These are phyloP conservation scores for Neophaeococcomyces aloes DNA, from an alignment of 2,329 filamentous ascomycete genomes.

Conservation along the genomic window DNA sequence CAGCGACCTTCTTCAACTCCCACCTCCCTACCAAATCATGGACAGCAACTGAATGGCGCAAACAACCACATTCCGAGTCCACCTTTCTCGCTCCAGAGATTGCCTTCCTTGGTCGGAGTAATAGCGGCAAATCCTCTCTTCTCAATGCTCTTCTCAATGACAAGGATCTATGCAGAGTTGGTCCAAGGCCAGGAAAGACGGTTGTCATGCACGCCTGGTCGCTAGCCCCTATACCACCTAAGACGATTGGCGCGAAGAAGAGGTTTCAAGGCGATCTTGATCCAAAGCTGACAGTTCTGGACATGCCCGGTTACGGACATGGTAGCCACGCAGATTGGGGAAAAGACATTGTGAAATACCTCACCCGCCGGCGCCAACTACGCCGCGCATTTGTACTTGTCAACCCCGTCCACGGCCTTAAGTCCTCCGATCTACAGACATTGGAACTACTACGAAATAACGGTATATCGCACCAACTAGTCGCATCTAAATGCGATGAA, in stretches of 20 bases:
- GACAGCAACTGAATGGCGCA: conserved; percentile 50
- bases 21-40: conserved; percentile 47
- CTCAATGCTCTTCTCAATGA: conserved; percentile 52
- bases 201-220: conserved; percentile 57
- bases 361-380: conserved; percentile 51
- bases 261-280: conserved; percentile 23
- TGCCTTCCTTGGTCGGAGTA: conserved; percentile 58
- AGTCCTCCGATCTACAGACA: conserved; percentile 48
- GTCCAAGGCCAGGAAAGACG: conserved; percentile 48
- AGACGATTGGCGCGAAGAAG: conserved; percentile 23
- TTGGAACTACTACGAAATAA: conserved; percentile 45
- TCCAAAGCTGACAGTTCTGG: conserved; percentile 48
- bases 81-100: conserved; percentile 45
- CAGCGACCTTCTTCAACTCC: conserved; percentile 36
- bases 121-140: conserved; percentile 59
- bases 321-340: conserved; percentile 55
- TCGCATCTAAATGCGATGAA: conserved; percentile 55
- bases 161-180: conserved; percentile 18
- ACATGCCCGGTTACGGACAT: conserved; percentile 62
- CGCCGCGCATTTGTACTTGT: conserved; percentile 54
- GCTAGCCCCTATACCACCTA: conserved; percentile 39
- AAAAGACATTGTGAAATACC: conserved; percentile 56
- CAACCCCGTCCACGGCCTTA: conserved; percentile 53
- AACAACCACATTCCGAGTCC: conserved; percentile 40
- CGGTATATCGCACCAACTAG: conserved; percentile 53